Conservation (phyloP, 176 grass and related monocot species). For the Oropetium thomaeum region DNA sequence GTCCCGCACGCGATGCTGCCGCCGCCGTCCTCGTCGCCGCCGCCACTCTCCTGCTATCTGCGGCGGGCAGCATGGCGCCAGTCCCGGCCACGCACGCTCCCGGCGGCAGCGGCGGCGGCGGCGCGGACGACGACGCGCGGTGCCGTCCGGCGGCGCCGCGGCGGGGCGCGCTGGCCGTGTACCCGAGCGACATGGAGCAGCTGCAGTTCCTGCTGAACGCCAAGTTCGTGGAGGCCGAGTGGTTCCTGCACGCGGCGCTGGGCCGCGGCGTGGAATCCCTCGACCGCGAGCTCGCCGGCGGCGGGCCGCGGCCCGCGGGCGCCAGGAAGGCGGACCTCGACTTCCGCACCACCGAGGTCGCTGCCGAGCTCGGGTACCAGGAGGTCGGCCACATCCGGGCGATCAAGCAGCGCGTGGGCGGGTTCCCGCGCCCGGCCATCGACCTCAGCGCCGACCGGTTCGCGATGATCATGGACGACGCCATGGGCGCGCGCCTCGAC, state of each 20-base stretch:
- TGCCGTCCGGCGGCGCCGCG: conserved; percentile 37
- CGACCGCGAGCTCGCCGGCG: conserved; percentile 39
- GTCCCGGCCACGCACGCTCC: background rate
- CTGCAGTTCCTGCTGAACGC: conserved; percentile 79
- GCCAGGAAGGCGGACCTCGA: conserved; percentile 49
- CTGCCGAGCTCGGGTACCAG: conserved; percentile 82
- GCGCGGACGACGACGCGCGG: conserved; percentile 29
- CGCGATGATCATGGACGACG: conserved; percentile 63
- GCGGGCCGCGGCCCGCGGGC: conserved; percentile 46
- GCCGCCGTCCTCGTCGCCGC: background rate
- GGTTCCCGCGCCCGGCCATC: conserved; percentile 69
- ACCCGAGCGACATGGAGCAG: conserved; percentile 60
- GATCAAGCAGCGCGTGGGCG: conserved; percentile 54
- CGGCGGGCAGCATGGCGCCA: background rate
- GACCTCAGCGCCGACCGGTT: conserved; percentile 53
- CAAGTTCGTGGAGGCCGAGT: conserved; percentile 81
- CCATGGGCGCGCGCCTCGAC: conserved; percentile 58
- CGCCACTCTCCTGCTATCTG: background rate
- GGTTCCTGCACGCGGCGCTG: conserved; percentile 65
- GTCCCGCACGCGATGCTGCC: background rate
- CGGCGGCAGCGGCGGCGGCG: background rate
- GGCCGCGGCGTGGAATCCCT: conserved; percentile 60
- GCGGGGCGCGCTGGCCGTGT: conserved; percentile 32
- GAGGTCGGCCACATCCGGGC: conserved; percentile 76
- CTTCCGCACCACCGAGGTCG: conserved; percentile 45